Conservation (phyloP, 306 rosid species). For the Lathyrus tuberosus region DNA sequence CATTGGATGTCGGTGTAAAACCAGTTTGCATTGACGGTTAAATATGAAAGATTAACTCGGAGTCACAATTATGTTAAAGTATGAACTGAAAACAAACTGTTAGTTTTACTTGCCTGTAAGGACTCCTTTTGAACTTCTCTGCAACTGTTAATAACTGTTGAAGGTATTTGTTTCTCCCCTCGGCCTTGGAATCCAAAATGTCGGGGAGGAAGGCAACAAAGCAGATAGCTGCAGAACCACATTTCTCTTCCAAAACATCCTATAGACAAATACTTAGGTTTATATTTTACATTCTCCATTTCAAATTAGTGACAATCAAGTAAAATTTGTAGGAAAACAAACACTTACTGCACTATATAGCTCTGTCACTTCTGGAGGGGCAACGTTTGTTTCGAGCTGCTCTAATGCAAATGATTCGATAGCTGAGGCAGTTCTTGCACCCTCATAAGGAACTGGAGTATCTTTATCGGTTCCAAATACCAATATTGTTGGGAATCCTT, state of each 20-base stretch:
- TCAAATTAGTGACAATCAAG: conserved; percentile 19
- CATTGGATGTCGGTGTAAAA: not conserved
- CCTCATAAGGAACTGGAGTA: conserved; percentile 84
- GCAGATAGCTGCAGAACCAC: conserved; percentile 94
- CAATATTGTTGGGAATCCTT: conserved; percentile 97
- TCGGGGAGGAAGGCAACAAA: conserved; percentile 96
- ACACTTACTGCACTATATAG: conserved; percentile 69
- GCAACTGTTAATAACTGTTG: conserved; percentile 83
- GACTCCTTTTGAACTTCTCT: conserved; percentile 88
- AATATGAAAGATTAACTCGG: conserved; percentile 2
- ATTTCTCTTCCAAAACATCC: conserved; percentile 92
- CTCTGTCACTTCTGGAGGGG: conserved; percentile 96
- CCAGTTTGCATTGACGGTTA: not conserved
- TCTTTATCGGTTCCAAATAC: conserved; percentile 96
- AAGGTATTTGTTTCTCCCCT: conserved; percentile 86
- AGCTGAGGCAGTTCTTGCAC: conserved; percentile 83
- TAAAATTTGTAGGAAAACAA: conserved; percentile 27
- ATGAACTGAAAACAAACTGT: no score
- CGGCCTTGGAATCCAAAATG: conserved; percentile 96
- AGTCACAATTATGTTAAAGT: not conserved
- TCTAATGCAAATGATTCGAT: conserved; percentile 88
- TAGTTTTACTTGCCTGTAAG: conserved; percentile 71
- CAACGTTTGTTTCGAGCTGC: conserved; percentile 82
- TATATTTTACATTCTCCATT: conserved; percentile 13
- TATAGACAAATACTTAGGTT: conserved; percentile 38